These are phyloP conservation scores for Fusarium tanahbumbuense DNA, from an alignment of 2,329 filamentous ascomycete species.

Conservation along the genomic window DNA sequence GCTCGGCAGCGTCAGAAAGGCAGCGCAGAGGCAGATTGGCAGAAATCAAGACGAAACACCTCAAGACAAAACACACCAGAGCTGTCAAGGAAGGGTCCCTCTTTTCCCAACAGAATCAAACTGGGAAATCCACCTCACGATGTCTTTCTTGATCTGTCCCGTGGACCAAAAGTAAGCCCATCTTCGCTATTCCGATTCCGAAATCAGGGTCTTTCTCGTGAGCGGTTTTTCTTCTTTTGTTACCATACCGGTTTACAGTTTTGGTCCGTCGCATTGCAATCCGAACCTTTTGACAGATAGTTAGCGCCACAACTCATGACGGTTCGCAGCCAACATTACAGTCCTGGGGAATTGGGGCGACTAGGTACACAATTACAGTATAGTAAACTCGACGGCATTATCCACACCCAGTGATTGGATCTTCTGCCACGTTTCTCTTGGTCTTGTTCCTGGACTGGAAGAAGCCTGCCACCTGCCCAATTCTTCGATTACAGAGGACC, in stretches of 20 bases:
- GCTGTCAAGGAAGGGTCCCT: constrained; percentile 21
- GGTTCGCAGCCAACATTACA: constrained; percentile 32
- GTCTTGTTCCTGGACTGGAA: constrained; percentile 27
- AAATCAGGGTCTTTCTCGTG: constrained; percentile 24
- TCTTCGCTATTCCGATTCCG: constrained; percentile 28
- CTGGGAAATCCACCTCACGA: constrained; percentile 24
- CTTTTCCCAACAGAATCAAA: constrained; percentile 31
- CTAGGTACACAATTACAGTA: constrained; percentile 26
- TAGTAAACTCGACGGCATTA: constrained; percentile 3
- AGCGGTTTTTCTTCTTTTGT: background rate
- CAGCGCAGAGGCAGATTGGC: constrained; percentile 6
- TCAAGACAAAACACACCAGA: constrained; percentile 4
- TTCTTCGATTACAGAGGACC: constrained; percentile 30
- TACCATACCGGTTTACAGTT: constrained; percentile 28
- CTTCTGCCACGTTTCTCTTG: constrained; percentile 17
- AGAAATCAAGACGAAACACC: constrained; percentile 7
- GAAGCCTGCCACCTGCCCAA: constrained; percentile 9
- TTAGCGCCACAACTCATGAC: constrained; percentile 25
- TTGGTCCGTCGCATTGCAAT: constrained; percentile 21
- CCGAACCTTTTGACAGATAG: constrained; percentile 24
- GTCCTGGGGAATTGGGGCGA: constrained; percentile 14
- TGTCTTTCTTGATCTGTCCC: constrained; percentile 19
- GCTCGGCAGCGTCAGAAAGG: constrained; percentile 16
- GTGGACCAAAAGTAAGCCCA: constrained; percentile 31
- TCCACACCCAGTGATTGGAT: constrained; percentile 19